phyloP scores from a whole-genome alignment of 192 early-diverging fungal species.

The Allomyces arbusculus region DNA sequence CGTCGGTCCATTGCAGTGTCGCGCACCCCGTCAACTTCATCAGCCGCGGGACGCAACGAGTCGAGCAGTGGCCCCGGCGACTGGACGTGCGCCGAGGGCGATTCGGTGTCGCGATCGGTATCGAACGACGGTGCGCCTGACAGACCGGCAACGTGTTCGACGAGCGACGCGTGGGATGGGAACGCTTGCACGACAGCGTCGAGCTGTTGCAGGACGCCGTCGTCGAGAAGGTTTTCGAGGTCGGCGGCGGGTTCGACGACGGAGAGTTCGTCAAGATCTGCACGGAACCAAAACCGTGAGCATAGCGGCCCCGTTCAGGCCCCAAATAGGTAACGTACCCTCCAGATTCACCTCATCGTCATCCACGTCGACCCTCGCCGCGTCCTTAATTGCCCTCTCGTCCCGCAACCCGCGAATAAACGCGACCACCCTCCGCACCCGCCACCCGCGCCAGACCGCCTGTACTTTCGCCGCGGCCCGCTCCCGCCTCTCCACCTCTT shows the following conservation, averaged over 20 bases:
- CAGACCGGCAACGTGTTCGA: neutral
- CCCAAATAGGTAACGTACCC: neutral
- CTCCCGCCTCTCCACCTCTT: neutral
- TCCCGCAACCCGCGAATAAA: neutral
- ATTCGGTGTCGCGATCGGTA: neutral
- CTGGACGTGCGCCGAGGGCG: neutral
- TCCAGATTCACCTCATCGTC: neutral
- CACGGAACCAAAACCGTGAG: neutral
- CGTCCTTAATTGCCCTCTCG: neutral
- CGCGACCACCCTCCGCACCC: neutral
- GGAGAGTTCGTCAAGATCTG: neutral
- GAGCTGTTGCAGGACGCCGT: neutral
- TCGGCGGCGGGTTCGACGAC: neutral
- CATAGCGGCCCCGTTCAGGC: neutral
- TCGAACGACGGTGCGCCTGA: neutral
- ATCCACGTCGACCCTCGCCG: neutral
- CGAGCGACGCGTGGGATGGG: neutral
- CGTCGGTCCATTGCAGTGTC: neutral
- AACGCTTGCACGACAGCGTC: neutral
- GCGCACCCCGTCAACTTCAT: neutral
- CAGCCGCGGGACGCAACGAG: neutral
- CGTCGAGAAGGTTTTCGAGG: neutral
- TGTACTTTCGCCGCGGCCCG: neutral
- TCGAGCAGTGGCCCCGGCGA: neutral
- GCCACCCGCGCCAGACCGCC: neutral